Conservation (phyloP, 768 basidiomycete genomes). For the Agaricus blazei region DNA sequence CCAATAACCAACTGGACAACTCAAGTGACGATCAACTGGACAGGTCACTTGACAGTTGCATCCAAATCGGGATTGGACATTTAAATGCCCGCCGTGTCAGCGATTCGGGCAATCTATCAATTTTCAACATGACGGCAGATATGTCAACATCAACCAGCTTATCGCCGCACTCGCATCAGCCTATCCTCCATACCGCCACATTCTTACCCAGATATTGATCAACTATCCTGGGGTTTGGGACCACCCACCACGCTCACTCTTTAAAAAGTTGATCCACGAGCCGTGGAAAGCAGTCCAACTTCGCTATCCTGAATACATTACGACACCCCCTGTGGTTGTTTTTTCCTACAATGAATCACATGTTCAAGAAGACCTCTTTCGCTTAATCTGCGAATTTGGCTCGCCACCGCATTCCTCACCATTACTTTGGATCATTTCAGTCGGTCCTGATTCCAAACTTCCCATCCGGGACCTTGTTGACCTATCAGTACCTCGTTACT, state of each 20-base stretch:
- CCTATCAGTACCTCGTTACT: not conserved
- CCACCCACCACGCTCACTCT: constrained; percentile 13
- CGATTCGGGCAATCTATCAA: not conserved
- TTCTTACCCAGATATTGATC: constrained; percentile 14
- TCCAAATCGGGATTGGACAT: no score
- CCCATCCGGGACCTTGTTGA: not conserved
- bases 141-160: not conserved
- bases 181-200: constrained; percentile 12
- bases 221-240: constrained; percentile 17
- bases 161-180: constrained; percentile 12
- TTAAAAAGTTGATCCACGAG: constrained; percentile 18
- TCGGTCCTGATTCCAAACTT: not conserved
- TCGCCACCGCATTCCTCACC: not conserved
- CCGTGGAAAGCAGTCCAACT: constrained; percentile 13
- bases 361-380: not conserved
- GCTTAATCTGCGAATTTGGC: not conserved
- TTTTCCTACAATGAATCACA: not conserved
- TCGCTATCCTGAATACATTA: not conserved
- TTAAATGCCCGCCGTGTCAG: no score
- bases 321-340: not conserved
- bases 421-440: not conserved
- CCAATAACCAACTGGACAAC: no score
- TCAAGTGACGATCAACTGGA: no score
- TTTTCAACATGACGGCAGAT: no score
- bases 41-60: no score